Percentiles rank a stretch among this genome's conserved stretches.
phyloP scores from a whole-genome alignment of 1,284 basidiomycete species.

The Cryptococcus sp. region DNA sequence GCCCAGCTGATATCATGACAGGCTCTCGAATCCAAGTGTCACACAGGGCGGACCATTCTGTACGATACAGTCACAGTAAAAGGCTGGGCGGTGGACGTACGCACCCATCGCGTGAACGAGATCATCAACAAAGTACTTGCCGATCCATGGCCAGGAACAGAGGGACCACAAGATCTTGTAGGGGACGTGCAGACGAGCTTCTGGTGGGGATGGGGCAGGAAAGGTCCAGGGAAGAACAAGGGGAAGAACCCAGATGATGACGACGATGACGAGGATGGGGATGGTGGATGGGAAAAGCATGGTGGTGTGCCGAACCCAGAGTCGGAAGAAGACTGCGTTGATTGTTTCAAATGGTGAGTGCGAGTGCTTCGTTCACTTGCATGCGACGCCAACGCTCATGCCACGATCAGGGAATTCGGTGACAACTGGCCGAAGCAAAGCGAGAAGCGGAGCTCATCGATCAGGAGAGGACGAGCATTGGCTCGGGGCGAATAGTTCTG shows the following conservation, averaged over 20 bases:
- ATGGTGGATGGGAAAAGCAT: conserved; percentile 48
- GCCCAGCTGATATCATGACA: conserved; percentile 4
- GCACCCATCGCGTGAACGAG: conserved; percentile 73
- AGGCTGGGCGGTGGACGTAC: conserved; percentile 77
- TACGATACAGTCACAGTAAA: conserved; percentile 85
- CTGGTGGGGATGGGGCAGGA: conserved; percentile 42
- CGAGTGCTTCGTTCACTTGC: conserved; percentile 13
- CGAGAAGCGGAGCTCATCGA: too few species aligned
- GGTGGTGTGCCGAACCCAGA: conserved; percentile 51
- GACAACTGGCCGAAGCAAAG: too few species aligned
- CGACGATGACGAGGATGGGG: conserved; percentile 26
- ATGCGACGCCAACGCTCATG: too few species aligned
- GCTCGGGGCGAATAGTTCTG: too few species aligned
- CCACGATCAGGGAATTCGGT: too few species aligned
- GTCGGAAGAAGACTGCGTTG: conserved; percentile 49
- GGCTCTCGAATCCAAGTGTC: conserved; percentile 62
- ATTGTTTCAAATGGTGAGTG: conserved; percentile 54
- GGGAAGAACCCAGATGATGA: conserved; percentile 15
- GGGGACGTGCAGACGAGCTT: not conserved
- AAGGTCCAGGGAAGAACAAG: conserved; percentile 28
- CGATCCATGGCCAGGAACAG: conserved; percentile 66
- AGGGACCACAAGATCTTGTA: conserved; percentile 28
- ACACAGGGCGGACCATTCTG: conserved; percentile 77
- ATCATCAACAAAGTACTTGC: conserved; percentile 72
- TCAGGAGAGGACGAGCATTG: too few species aligned